phyloP scores from a whole-genome alignment of 495 filamentous ascomycete species.

The Pyrenopolyporus hunteri region DNA sequence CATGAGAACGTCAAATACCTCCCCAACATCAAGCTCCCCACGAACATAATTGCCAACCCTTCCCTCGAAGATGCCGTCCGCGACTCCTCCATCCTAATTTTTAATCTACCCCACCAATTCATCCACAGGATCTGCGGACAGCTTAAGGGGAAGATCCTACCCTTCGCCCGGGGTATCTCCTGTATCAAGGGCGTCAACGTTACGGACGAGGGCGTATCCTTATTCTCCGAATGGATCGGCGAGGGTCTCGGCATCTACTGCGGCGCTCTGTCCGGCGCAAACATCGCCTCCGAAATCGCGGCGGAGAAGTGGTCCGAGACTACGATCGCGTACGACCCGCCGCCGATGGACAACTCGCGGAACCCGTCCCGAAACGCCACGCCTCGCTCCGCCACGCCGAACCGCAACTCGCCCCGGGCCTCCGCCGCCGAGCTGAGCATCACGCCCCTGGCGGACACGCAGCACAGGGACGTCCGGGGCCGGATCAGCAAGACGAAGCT shows the following conservation, averaged over 20 bases:
- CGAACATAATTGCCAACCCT: slow-evolving; percentile 88
- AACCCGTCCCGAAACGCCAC: slow-evolving; percentile 72
- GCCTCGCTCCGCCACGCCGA: slow-evolving; percentile 62
- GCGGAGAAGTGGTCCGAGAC: slow-evolving; percentile 96
- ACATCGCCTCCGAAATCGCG: slow-evolving; percentile 95
- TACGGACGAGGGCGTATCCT: slow-evolving; percentile 74
- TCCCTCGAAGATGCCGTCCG: slow-evolving; percentile 81
- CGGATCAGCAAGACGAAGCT: slow-evolving; percentile 68
- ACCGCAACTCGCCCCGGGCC: slow-evolving; percentile 35
- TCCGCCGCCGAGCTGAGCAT: slow-evolving; percentile 66
- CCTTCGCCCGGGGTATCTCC: slow-evolving; percentile 90
- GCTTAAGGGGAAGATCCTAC: slow-evolving; percentile 85
- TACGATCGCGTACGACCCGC: slow-evolving; percentile 94
- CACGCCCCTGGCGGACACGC: slow-evolving; percentile 45
- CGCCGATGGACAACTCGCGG: slow-evolving; percentile 75
- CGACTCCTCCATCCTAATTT: slow-evolving; percentile 85
- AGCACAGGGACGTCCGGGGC: slow-evolving; percentile 69
- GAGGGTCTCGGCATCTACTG: slow-evolving; percentile 92
- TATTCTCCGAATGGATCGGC: slow-evolving; percentile 96
- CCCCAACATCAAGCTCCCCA: slow-evolving; percentile 78
- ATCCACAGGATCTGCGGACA: slow-evolving; percentile 85
- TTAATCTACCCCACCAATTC: slow-evolving; percentile 98
- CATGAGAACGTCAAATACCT: slow-evolving; percentile 99
- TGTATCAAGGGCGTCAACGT: slow-evolving; percentile 99
- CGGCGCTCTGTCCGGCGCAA: slow-evolving; percentile 93